These are phyloP conservation scores for Fusarium sp. DNA, from an alignment of 2,329 filamentous ascomycete species.

Conservation along the genomic window DNA sequence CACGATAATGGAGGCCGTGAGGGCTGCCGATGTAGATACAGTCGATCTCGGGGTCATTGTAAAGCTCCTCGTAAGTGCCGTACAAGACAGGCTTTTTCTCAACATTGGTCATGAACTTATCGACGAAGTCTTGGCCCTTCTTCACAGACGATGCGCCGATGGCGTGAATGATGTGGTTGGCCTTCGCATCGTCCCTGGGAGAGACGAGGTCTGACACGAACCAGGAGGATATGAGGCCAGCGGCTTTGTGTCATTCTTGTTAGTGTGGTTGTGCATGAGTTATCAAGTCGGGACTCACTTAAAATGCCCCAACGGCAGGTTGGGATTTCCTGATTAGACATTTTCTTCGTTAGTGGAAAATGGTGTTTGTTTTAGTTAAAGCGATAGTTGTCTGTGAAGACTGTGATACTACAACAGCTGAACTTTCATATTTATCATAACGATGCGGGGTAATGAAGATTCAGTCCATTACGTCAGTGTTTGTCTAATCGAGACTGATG, in stretches of 20 bases:
- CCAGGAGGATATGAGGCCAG: neutral
- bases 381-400: too few relatives aligned
- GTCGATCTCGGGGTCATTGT: slow-evolving; percentile 50
- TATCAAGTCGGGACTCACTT: too few relatives aligned
- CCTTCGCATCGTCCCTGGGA: neutral
- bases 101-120: neutral
- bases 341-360: too few relatives aligned
- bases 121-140: neutral
- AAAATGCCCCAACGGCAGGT: too few relatives aligned
- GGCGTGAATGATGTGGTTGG: neutral
- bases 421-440: too few relatives aligned
- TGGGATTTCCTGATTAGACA: too few relatives aligned
- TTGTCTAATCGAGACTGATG: too few relatives aligned
- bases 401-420: too few relatives aligned
- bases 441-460: too few relatives aligned
- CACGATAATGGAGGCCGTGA: slow-evolving; percentile 52
- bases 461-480: too few relatives aligned
- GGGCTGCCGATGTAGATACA: slow-evolving; percentile 54
- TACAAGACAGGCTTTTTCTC: neutral
- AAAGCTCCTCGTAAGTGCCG: slow-evolving; percentile 48
- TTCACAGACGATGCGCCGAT: neutral
- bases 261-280: neutral
- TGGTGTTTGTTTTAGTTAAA: too few relatives aligned
- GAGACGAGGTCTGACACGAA: slow-evolving; percentile 3
- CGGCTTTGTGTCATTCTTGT: neutral